Evolutionary conservation across 1,284 basidiomycete genomes (phyloP).

Genomic region (Leccinum pallidistipes): DNA sequence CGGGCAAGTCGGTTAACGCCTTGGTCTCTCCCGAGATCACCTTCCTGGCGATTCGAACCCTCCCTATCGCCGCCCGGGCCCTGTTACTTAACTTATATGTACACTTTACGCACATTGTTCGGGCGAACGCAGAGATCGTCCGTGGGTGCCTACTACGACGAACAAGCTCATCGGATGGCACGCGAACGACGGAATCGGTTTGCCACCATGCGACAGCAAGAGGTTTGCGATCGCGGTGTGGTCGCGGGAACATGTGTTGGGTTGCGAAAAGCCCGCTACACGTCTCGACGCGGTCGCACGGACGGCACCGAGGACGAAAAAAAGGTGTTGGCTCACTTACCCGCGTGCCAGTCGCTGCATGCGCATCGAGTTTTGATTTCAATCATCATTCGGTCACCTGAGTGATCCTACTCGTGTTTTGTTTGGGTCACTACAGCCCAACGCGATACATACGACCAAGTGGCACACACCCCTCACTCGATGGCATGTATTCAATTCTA

Average conservation of each 20-base stretch:
- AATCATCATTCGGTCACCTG: slow-evolving; percentile 2
- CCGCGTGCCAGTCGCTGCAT: slow-evolving; percentile 6
- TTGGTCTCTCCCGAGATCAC: slow-evolving; percentile 32
- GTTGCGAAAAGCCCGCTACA: slow-evolving; percentile 16
- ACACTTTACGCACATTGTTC: slow-evolving; percentile 7
- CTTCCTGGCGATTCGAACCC: slow-evolving; percentile 14
- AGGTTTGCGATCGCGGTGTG: slow-evolving; percentile 25
- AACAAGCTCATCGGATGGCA: slow-evolving; percentile 11
- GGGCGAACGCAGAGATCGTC: slow-evolving; percentile 11
- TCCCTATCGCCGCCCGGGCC: slow-evolving; percentile 19
- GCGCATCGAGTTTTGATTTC: slow-evolving; percentile 1
- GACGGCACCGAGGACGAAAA: slow-evolving; percentile 12
- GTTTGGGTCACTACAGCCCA: not conserved
- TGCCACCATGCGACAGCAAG: slow-evolving; percentile 15
- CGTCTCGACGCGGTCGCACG: slow-evolving; percentile 5
- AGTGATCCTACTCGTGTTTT: not conserved
- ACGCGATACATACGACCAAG: not conserved
- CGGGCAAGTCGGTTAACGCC: not conserved
- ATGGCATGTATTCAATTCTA: slow-evolving; percentile 6
- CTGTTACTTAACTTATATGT: slow-evolving; percentile 9
- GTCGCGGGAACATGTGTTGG: slow-evolving; percentile 28
- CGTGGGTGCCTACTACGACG: not conserved
- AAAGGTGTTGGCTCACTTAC: slow-evolving; percentile 6
- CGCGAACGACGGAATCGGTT: slow-evolving; percentile 15
- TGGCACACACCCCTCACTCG: slow-evolving; percentile 1